phyloP scores from a whole-genome alignment of 2,329 filamentous ascomycete species.

The Fusarium coffeatum region DNA sequence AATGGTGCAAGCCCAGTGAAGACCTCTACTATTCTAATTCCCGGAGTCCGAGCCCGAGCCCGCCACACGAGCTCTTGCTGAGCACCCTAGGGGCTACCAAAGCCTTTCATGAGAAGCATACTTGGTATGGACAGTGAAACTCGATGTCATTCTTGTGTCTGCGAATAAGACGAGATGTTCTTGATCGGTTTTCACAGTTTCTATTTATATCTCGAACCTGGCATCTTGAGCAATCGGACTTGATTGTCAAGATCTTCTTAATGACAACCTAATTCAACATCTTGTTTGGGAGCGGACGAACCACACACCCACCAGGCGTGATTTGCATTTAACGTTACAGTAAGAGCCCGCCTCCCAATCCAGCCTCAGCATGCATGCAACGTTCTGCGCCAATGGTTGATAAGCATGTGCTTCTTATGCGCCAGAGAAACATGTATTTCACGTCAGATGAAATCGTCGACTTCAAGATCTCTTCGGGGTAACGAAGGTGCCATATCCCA shows the following conservation, averaged over 20 bases:
- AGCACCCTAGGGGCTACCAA: not conserved
- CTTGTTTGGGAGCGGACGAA: constrained; percentile 19
- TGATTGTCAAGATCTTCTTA: not conserved
- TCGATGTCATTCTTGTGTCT: not conserved
- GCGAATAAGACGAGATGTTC: not conserved
- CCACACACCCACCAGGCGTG: constrained; percentile 16
- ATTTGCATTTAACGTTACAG: constrained; percentile 22
- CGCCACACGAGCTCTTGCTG: not conserved
- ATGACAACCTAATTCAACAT: not conserved
- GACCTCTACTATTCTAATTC: not conserved
- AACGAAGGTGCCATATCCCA: not conserved
- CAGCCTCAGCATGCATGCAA: constrained; percentile 42
- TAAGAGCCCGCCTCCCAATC: constrained; percentile 17
- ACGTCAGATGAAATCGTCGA: not conserved
- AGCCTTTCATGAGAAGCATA: not conserved
- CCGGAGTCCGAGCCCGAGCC: not conserved
- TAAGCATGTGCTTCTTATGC: not conserved
- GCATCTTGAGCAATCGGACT: not conserved
- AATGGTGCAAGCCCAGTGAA: not conserved
- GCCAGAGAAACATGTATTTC: constrained; percentile 2
- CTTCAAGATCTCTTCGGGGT: not conserved
- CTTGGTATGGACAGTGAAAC: not conserved
- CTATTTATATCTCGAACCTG: not conserved
- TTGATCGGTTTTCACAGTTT: not conserved
- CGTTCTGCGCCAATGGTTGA: constrained; percentile 12